Evolutionary conservation across 176 grass and related monocot species (phyloP), one percentile per base, ranked within the genome.

Genomic region (Saccharum spontaneum): DNA sequence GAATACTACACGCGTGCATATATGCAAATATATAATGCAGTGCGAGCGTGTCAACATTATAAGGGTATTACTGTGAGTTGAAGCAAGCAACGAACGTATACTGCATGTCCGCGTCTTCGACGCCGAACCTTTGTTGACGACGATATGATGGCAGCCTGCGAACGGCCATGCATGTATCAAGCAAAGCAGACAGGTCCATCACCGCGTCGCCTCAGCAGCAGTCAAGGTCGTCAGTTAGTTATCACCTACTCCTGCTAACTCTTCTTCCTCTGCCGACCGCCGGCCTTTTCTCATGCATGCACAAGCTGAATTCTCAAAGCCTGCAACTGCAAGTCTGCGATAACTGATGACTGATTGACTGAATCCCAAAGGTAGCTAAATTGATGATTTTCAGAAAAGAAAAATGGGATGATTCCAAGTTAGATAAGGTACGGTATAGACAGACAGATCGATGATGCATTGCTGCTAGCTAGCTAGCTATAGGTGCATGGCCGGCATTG

Each of bases 151-250:
- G 12, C 59, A 26, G 59, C 22, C 14, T 60, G 48, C 33, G 28
- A 72, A 73, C 44, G 15, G 66, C 80, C 18, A 17, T 3, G 16
- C 15, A 20, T 20, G 2, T 1, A 24, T 10, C 15, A 38, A 38
- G 57, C 54, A 0, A 20, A 33, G 31, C 31, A 33, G 31, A 33
- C 31, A 33, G 1, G 3, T 20, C 39, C 17, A 50, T 50, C 48
- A 16, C 46, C 14, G 46, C 46, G 46, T 49, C 46, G 4, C 46
- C 11, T 37, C 59, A 9, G 0, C 61, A 70, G 8, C 30, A 63
- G 83, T 77, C 78, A 90, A 90, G 40, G 72, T 84, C 49, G 28
- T n/a, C 26, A 65, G 62, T 65, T 65, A 79, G 63, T 79, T 79
- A 79, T 15, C 7, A 10, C 54, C 77, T 38, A 67, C 41, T 20